A percentile compares a stretch with the other conserved stretches of the same genome.
Conservation (phyloP, 139 green algal genomes). For the Chlamydomonas incerta region DNA sequence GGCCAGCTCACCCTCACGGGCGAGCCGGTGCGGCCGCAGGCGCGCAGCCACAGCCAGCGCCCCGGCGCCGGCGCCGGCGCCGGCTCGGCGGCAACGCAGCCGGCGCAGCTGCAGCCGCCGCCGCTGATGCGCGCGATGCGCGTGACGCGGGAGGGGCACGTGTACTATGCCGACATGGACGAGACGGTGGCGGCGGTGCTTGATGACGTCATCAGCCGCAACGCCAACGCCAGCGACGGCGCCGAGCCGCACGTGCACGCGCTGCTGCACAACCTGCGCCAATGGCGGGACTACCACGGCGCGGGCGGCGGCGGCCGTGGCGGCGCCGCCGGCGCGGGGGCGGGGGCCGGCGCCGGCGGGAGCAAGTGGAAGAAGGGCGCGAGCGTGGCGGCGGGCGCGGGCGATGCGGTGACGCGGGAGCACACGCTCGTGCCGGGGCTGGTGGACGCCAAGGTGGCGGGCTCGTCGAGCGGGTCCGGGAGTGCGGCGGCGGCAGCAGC, state of each 20-base stretch:
- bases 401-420: neutral
- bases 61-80: too few relatives aligned
- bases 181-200: constrained; percentile 6
- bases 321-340: neutral
- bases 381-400: neutral
- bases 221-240: neutral
- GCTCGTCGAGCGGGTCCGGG: too few relatives aligned
- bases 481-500: neutral
- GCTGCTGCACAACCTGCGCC: constrained; percentile 14
- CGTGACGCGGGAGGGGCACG: constrained; percentile 26
- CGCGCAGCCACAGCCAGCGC: neutral
- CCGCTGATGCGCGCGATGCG: neutral
- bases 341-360: neutral
- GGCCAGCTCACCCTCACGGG: neutral
- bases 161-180: constrained; percentile 26
- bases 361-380: constrained; percentile 19
- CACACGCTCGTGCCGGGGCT: neutral
- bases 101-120: neutral
- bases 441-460: neutral
- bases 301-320: neutral
- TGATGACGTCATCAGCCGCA: neutral
- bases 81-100: neutral
- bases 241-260: neutral
- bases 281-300: constrained; percentile 2
- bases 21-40: neutral